phyloP scores from a whole-genome alignment of 2,329 filamentous ascomycete genomes.

The Venturia nashicola region DNA sequence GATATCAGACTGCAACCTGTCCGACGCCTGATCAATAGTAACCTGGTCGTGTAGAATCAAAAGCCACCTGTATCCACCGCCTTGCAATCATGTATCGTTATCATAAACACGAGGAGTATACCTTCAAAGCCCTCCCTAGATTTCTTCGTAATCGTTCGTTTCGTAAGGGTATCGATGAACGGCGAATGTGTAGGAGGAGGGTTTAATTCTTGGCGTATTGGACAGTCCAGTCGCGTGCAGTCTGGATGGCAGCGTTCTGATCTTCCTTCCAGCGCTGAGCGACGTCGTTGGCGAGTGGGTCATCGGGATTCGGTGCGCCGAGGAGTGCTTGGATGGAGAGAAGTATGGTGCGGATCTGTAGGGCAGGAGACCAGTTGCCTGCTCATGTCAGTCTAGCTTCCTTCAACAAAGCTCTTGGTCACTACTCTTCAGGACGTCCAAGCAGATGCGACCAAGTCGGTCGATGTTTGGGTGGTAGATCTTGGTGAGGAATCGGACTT shows the following conservation, averaged over 20 bases:
- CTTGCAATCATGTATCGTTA: background rate
- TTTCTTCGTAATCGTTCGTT: background rate
- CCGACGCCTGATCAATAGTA: background rate
- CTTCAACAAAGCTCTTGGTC: background rate
- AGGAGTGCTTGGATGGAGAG: slow-evolving; percentile 95
- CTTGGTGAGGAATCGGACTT: slow-evolving; percentile 96
- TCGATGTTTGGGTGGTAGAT: slow-evolving; percentile 99
- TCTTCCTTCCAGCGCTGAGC: slow-evolving; percentile 98
- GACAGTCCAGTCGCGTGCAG: slow-evolving; percentile 82
- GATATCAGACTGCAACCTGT: background rate
- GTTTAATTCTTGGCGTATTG: slow-evolving; percentile 52
- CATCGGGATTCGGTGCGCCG: slow-evolving; percentile 92
- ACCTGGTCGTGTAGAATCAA: background rate
- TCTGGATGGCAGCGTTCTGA: slow-evolving; percentile 82
- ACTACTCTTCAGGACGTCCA: slow-evolving; percentile 91
- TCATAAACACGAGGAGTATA: background rate
- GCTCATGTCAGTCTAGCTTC: slow-evolving; percentile 11
- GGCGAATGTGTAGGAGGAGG: background rate
- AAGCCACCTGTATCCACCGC: background rate
- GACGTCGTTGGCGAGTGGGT: slow-evolving; percentile 95
- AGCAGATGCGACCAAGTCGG: slow-evolving; percentile 89
- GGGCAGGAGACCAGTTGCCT: slow-evolving; percentile 98
- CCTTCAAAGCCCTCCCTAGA: background rate
- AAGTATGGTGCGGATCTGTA: slow-evolving; percentile 97
- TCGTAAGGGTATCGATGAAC: background rate